Conservation (phyloP, 106 monocot genomes). For the Platanthera zijinensis region DNA sequence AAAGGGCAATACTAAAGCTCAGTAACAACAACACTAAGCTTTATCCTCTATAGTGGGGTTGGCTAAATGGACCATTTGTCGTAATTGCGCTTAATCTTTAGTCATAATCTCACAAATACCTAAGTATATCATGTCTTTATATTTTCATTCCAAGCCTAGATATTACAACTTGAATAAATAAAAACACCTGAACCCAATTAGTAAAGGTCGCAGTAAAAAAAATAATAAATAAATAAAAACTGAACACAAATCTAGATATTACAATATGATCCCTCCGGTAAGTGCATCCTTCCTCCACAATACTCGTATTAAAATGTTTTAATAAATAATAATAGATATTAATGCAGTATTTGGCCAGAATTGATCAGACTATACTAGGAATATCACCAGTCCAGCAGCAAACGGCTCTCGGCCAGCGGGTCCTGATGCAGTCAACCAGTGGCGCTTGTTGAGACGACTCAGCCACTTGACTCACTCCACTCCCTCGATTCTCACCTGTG, state of each 20-base stretch:
- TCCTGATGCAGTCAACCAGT: slow-evolving; percentile 91
- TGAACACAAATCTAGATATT: not conserved
- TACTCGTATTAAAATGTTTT: not conserved
- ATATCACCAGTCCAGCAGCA: slow-evolving; percentile 80
- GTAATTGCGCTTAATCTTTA: too few species aligned
- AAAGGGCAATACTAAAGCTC: too few species aligned
- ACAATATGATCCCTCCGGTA: not conserved
- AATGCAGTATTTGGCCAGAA: not conserved
- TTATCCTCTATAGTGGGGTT: too few species aligned
- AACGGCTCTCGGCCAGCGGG: slow-evolving; percentile 80
- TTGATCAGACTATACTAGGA: slow-evolving; percentile 76
- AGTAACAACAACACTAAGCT: too few species aligned
- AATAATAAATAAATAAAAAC: not conserved
- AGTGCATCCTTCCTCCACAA: not conserved
- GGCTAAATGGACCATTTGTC: too few species aligned
- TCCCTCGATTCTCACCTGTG: not conserved
- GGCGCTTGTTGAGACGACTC: slow-evolving; percentile 69
- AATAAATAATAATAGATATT: not conserved
- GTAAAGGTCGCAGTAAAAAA: too few species aligned
- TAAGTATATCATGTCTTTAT: too few species aligned
- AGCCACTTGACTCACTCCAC: slow-evolving; percentile 14
- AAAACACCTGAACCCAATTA: too few species aligned
- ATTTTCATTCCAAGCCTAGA: too few species aligned
- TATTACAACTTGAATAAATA: too few species aligned
- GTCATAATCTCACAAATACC: too few species aligned